Evolutionary conservation across 805 yeast genomes (phyloP), one percentile per base, ranked within the genome.

Genomic region (Cyberlindnera petersonii): DNA sequence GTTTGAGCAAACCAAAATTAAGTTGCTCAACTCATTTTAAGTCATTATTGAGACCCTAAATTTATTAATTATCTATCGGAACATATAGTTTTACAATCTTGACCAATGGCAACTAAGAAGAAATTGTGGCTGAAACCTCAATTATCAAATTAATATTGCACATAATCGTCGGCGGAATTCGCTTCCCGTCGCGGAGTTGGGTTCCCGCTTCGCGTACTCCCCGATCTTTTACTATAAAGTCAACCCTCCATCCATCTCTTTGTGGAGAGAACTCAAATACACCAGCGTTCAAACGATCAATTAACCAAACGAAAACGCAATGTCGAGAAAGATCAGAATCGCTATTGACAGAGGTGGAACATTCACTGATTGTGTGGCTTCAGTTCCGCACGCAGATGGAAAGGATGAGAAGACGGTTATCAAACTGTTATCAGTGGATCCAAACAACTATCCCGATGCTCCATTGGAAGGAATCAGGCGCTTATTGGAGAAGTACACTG

Each of bases 401-500:
- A 64, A 60, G 21, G 69, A 70, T 32, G 75, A 72, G 27, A 89
- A 83, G 53, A 71, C 75, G 26, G 78, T 85, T 3, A 72, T 89
- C 59, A 89, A 89, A 59, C 65, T 89, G 21, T 67, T 89, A 18
- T 86, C 96, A 0, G 96, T 86, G 4, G 97, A 89, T 53, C 95
- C 96, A 0, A 68, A 72, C 20, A 89, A 89, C 62, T 89, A 89
- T 56, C 65, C 71, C 2, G 98, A 89, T 69, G 96, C 98, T 1
- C 95, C 95, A 10, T 69, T 89, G 16, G 97, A 89, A 63, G 98
- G 96, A 8, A 85, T 89, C 27, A 71, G 97, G 47, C 64, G 94
- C 32, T 71, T 86, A 0, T 61, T 89, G 43, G 94, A 85, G 55
- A 62, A 64, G 17, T 75, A 76, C 44, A 72, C 77, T 1, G 72